Percentiles rank a stretch among this genome's conserved stretches.
phyloP scores from a whole-genome alignment of 148 eudicot genomes.

The Fagopyrum homotropicum region DNA sequence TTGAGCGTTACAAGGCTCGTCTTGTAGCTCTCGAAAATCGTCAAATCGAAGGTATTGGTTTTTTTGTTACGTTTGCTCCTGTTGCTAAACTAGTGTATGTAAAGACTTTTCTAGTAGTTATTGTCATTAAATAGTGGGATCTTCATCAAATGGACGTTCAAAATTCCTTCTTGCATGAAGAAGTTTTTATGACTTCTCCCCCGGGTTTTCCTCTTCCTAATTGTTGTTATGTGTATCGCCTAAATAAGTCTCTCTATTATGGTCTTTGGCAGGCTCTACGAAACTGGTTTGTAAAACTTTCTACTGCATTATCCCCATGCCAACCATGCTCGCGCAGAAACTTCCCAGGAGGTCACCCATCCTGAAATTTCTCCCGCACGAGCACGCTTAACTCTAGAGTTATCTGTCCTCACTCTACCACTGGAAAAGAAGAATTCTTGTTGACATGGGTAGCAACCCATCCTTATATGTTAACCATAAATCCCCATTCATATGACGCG shows the following conservation, averaged over 20 bases:
- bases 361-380: too few relatives aligned
- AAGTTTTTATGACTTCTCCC: not conserved
- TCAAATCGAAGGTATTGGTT: not conserved
- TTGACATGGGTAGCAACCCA: too few relatives aligned
- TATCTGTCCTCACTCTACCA: too few relatives aligned
- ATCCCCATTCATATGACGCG: too few relatives aligned
- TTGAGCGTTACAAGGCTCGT: slow-evolving; percentile 10
- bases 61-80: not conserved
- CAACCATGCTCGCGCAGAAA: too few relatives aligned
- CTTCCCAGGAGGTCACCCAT: too few relatives aligned
- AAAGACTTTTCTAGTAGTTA: not conserved
- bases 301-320: too few relatives aligned
- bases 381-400: too few relatives aligned
- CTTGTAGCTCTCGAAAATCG: not conserved
- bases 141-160: slow-evolving; percentile 2
- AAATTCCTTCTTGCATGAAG: not conserved
- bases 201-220: not conserved
- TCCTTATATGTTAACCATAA: too few relatives aligned
- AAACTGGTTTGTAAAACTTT: not conserved
- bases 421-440: too few relatives aligned
- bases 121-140: not conserved
- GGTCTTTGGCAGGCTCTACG: slow-evolving; percentile 13
- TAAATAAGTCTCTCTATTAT: not conserved
- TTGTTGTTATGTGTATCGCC: not conserved
- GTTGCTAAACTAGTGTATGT: not conserved